A percentile compares a stretch with the other conserved stretches of the same genome.
Evolutionary conservation across 495 filamentous ascomycete genomes (phyloP).

Genomic region (Extremus antarcticus): DNA sequence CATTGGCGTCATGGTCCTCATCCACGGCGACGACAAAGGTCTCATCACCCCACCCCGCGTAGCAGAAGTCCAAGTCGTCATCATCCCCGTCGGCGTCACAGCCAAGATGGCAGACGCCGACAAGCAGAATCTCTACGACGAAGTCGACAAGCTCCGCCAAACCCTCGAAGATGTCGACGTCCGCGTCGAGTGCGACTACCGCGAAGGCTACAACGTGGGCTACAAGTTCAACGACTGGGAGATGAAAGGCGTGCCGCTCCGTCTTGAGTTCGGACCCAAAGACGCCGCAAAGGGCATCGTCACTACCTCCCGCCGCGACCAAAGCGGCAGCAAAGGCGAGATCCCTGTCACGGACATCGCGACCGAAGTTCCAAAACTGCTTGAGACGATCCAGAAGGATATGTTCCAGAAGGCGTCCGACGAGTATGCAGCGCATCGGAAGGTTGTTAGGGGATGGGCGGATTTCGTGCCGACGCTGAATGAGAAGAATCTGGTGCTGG

Average conservation of each 20-base stretch:
- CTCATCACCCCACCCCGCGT: conserved; percentile 83
- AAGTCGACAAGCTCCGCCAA: conserved; percentile 55
- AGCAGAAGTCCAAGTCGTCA: conserved; percentile 71
- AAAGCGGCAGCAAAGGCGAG: conserved; percentile 56
- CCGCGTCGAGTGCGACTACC: conserved; percentile 54
- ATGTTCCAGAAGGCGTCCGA: conserved; percentile 74
- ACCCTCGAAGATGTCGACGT: conserved; percentile 35
- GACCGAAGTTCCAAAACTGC: conserved; percentile 59
- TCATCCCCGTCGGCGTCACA: conserved; percentile 90
- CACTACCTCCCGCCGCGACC: conserved; percentile 73
- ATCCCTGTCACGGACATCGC: conserved; percentile 62
- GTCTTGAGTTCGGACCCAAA: conserved; percentile 90
- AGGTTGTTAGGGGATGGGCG: conserved; percentile 74
- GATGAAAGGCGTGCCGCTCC: conserved; percentile 82
- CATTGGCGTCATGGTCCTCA: conserved; percentile 97
- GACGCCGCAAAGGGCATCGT: conserved; percentile 74
- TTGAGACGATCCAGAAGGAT: conserved; percentile 79
- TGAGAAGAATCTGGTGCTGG: conserved; percentile 78
- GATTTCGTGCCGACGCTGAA: conserved; percentile 81
- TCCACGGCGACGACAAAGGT: conserved; percentile 88
- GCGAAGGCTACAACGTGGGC: conserved; percentile 81
- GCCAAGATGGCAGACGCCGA: conserved; percentile 73
- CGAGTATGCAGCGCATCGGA: conserved; percentile 64
- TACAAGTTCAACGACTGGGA: conserved; percentile 99
- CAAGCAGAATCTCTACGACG: conserved; percentile 55